Evolutionary conservation across 2,329 filamentous ascomycete species (phyloP).

Genomic region (Cercospora sojina): DNA sequence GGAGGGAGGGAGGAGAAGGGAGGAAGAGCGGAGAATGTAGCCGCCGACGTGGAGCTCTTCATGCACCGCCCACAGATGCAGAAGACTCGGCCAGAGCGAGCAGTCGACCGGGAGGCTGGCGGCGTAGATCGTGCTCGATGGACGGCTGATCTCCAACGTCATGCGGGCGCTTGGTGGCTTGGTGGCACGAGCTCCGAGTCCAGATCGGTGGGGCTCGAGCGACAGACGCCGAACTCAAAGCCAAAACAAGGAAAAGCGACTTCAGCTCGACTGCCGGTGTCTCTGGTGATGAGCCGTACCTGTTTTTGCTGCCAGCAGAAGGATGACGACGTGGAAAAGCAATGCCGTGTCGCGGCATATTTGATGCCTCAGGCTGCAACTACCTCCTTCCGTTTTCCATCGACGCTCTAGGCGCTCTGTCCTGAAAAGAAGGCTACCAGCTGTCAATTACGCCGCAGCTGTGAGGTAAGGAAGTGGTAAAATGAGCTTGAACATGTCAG

Average conservation of each 20-base stretch:
- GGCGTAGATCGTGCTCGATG: conserved; percentile 10
- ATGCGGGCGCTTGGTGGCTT: conserved; percentile 14
- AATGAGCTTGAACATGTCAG: not conserved
- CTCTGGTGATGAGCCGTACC: not conserved
- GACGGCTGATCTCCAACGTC: not conserved
- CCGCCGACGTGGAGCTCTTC: not conserved
- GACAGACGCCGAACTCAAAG: conserved; percentile 5
- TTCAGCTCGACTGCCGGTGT: not conserved
- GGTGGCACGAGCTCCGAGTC: conserved; percentile 21
- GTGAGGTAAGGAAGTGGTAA: not conserved
- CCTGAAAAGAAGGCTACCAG: not conserved
- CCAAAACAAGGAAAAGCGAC: conserved; percentile 15
- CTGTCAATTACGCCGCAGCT: not conserved
- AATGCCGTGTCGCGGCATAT: not conserved
- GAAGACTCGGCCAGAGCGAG: not conserved
- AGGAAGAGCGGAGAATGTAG: conserved; percentile 1
- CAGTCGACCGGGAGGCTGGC: conserved; percentile 8
- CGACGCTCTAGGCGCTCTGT: not conserved
- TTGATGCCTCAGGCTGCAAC: not conserved
- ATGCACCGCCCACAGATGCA: not conserved
- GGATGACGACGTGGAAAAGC: not conserved
- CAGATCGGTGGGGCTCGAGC: conserved; percentile 7
- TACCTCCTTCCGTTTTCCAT: not conserved
- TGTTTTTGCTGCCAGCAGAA: not conserved
- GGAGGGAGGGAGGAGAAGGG: not conserved